Percentiles rank a stretch among this genome's conserved stretches.
Evolutionary conservation across 1,284 basidiomycete species (phyloP).

Genomic region (Sanghuangporus weigelae): DNA sequence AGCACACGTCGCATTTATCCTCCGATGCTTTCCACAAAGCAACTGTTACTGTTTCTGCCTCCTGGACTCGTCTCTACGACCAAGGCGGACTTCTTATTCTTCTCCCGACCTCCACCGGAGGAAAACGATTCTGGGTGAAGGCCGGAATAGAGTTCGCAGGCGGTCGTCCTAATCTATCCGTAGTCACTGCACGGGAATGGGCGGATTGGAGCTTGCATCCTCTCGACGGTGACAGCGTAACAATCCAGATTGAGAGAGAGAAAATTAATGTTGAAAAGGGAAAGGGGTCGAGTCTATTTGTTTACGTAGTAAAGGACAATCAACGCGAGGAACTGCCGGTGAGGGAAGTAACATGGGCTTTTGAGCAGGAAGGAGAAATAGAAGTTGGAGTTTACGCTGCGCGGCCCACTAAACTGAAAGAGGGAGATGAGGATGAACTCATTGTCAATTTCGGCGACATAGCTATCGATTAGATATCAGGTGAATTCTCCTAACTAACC

Average conservation of each 20-base stretch:
- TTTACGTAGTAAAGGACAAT: slow-evolving; percentile 22
- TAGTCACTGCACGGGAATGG: slow-evolving; percentile 22
- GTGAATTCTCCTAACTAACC: too few relatives aligned
- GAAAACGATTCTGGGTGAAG: slow-evolving; percentile 22
- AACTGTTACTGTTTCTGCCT: slow-evolving; percentile 22
- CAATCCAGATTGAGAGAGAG: slow-evolving; percentile 22
- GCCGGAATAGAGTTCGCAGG: slow-evolving; percentile 25
- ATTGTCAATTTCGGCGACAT: not conserved
- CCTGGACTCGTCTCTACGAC: slow-evolving; percentile 25
- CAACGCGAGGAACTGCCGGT: slow-evolving; percentile 9
- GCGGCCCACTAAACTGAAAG: slow-evolving; percentile 21
- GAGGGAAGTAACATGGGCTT: slow-evolving; percentile 26
- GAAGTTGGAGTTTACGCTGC: slow-evolving; percentile 25
- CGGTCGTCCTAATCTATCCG: slow-evolving; percentile 22
- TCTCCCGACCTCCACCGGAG: slow-evolving; percentile 13
- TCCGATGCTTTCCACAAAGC: slow-evolving; percentile 20
- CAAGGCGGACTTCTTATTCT: slow-evolving; percentile 25
- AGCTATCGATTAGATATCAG: not conserved
- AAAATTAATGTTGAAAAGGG: slow-evolving; percentile 12
- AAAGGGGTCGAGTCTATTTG: slow-evolving; percentile 21
- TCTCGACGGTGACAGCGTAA: slow-evolving; percentile 16
- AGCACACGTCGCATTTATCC: slow-evolving; percentile 8
- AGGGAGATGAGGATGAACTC: slow-evolving; percentile 1
- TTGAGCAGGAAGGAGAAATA: slow-evolving; percentile 18
- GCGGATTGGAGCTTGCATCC: slow-evolving; percentile 26